Evolutionary conservation across 2,329 filamentous ascomycete genomes (phyloP).

Genomic region (Diaporthe ilicicola): DNA sequence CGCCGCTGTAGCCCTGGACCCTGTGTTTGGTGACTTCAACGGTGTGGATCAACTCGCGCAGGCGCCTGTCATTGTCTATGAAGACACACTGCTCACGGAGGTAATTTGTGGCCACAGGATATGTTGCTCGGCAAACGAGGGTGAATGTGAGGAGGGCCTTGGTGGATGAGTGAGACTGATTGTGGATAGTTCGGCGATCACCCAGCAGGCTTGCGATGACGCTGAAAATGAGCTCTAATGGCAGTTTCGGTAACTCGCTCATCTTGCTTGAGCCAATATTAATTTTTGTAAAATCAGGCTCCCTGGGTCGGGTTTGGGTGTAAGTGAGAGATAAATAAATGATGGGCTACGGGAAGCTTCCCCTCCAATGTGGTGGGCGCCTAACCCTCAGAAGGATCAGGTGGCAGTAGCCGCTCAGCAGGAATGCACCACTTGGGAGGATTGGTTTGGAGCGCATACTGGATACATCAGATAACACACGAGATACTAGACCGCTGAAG

Average conservation of each 20-base stretch:
- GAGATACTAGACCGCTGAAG: too few relatives aligned
- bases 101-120: conserved; percentile 49
- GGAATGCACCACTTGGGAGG: too few relatives aligned
- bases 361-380: not conserved
- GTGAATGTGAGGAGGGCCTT: conserved; percentile 55
- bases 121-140: conserved; percentile 52
- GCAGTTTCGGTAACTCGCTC: not conserved
- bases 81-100: conserved; percentile 56
- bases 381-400: not conserved
- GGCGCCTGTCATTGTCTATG: conserved; percentile 49
- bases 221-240: conserved; percentile 28
- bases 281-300: not conserved
- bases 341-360: not conserved
- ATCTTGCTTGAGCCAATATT: not conserved
- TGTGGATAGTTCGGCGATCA: conserved; percentile 40
- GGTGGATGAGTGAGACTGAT: conserved; percentile 49
- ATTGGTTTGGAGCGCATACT: too few relatives aligned
- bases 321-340: not conserved
- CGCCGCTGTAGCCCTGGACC: conserved; percentile 15
- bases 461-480: too few relatives aligned
- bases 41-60: conserved; percentile 45
- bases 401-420: too few relatives aligned
- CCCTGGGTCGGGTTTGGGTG: not conserved
- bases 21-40: conserved; percentile 43
- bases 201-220: conserved; percentile 25